phyloP scores from a whole-genome alignment of 176 grass and related monocot genomes.

The Ensete ventricosum region DNA sequence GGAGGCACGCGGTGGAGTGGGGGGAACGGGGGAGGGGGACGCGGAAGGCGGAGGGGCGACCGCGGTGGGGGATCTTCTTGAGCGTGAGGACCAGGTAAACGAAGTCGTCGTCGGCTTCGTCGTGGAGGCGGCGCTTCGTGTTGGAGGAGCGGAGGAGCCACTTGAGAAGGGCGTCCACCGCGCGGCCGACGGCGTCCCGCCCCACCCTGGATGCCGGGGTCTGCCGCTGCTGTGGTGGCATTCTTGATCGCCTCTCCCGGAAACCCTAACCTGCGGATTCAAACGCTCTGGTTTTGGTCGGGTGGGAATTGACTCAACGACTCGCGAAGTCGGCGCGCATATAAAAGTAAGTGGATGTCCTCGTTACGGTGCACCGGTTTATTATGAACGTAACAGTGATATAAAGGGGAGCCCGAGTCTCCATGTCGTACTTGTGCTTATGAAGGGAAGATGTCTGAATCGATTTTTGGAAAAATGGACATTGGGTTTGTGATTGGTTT shows the following conservation, averaged over 20 bases:
- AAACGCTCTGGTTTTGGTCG: not conserved
- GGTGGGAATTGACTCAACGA: no score
- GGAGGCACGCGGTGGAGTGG: slow-evolving; percentile 32
- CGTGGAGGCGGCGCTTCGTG: not conserved
- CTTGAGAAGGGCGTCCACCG: slow-evolving; percentile 39
- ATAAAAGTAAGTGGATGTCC: no score
- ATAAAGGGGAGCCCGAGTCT: no score
- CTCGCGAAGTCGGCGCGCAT: no score
- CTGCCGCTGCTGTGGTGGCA: not conserved
- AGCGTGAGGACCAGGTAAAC: slow-evolving; percentile 46
- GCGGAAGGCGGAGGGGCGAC: slow-evolving; percentile 31
- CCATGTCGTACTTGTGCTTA: no score
- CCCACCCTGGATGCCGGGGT: slow-evolving; percentile 10
- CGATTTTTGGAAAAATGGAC: no score
- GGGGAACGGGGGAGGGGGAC: slow-evolving; percentile 18
- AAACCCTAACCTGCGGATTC: slow-evolving; percentile 10
- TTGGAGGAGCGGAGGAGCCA: slow-evolving; percentile 35
- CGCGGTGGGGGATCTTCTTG: slow-evolving; percentile 23
- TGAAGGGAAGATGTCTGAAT: no score
- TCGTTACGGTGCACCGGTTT: no score
- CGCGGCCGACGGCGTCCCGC: slow-evolving; percentile 33
- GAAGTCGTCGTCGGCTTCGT: slow-evolving; percentile 24
- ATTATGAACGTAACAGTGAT: no score
- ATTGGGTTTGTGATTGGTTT: no score
- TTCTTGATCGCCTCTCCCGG: not conserved